Evolutionary conservation across 2,329 filamentous ascomycete genomes (phyloP), one percentile per base, ranked within the genome.

Genomic region (Aspergillus novoparasiticus): DNA sequence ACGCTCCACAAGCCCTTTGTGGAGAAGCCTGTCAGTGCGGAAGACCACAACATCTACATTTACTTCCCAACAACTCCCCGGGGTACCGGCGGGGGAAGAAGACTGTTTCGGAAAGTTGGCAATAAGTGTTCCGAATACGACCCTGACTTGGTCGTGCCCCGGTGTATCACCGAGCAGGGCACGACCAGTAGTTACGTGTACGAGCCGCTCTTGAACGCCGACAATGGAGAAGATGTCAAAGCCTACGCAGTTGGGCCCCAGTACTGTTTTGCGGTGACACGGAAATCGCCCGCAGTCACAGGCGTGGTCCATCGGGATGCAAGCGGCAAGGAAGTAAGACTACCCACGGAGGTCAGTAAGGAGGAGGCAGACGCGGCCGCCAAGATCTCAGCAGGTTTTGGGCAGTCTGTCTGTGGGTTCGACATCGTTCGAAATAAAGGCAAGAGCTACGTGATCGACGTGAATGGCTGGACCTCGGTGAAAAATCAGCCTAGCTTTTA

Each of bases 401-500:
- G 93, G 0, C 94, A 97, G 76, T 85, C 91, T 51, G 92, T 97
- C 3, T 97, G 94, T 73, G 94, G 94, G 0, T 97, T 97, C 70
- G 94, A 97, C 75, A 82, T 97, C 45, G 81, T 97, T 57, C 87
- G 94, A 32, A 91, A 91, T 10, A 88, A 87, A 53, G 91, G 91
- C 19, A 91, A 92, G 75, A 96, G 93, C 75, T 97, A 92, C 78
- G 94, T 97, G 55, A 97, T 97, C 68, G 94, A 97, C 72, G 94
- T 97, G 69, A 97, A 97, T 75, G 94, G 94, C 9, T 97, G 94
- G 94, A 97, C 93, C 73, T 97, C 97, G 72, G 94, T 97, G 75
- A 97, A 97, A 76, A 94, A 97, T 75, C 97, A 97, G 71, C 92
- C 96, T 65, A 92, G 94, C 60, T 97, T 97, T 77, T 97, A 97